Evolutionary conservation across 495 filamentous ascomycete genomes (phyloP), one percentile per base, ranked within the genome.

Genomic region (Xylaria sp.): DNA sequence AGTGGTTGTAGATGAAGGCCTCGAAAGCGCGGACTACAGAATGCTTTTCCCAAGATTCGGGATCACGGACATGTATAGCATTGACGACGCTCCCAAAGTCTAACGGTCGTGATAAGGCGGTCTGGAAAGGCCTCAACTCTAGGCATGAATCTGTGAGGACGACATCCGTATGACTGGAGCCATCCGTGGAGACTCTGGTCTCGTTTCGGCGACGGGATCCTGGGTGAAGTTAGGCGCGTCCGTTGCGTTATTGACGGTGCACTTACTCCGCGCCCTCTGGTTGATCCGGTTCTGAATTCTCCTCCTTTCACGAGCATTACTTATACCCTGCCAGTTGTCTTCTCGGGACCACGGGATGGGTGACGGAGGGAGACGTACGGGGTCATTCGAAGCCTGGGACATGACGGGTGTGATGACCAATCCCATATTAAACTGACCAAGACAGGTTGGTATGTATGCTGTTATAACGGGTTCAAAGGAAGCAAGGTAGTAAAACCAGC

Each of bases 1-100:
- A 71, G 26, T 55, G 50, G 12, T 52, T 48, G 19, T 50, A 50
- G 21, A 68, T 61, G 69, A 67, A 70, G 35, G 61, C 63, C 46
- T 72, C 67, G 33, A 71, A 74, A 40, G 69, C 62, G 26, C 24
- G 43, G 24, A 74, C 59, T 7, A 46, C 40, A 33, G 62, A 26
- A 21, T 66, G 37, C 12, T 9, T 37, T 35, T 50, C 62, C 62
- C 62, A 66, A 7, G n/a, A 50, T 6, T 37, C 15, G 11, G 46
- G 43, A 66, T 66, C 62, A 24, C 24, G 44, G 29, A 21, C 15
- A 2, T 52, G 14, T 50, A 66, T 66, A 3, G 46, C 44, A 11
- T 52, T 12, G 14, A 31, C 3, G 12, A 66, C 35, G 0, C 52
- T 52, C 46, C 37, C 29, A 9, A 40, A 50, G 8, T 52, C 29